Conservation (phyloP, 805 yeast genomes). For the Vanderwaltozyma yarrowii region DNA sequence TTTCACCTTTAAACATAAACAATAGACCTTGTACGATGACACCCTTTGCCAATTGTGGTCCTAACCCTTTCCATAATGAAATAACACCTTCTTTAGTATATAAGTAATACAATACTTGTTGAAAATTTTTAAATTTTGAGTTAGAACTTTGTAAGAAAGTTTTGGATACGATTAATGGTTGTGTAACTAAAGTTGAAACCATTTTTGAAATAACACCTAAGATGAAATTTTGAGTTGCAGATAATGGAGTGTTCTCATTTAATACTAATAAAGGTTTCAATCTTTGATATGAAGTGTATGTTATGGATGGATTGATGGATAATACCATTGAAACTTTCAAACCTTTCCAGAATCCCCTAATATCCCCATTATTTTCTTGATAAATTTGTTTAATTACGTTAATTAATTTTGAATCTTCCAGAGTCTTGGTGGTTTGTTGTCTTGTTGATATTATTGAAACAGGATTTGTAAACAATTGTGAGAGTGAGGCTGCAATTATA, state of each 20-base stretch:
- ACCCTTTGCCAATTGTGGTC: conserved; percentile 74
- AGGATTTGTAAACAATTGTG: conserved; percentile 76
- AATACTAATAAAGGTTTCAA: conserved; percentile 40
- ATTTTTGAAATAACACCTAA: conserved; percentile 76
- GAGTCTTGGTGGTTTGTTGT: conserved; percentile 44
- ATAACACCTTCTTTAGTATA: conserved; percentile 51
- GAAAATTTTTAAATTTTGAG: conserved; percentile 44
- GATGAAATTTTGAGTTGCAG: conserved; percentile 55
- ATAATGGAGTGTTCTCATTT: conserved; percentile 28
- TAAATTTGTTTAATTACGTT: conserved; percentile 34
- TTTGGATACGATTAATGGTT: conserved; percentile 77
- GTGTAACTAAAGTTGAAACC: conserved; percentile 69
- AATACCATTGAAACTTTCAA: conserved; percentile 69
- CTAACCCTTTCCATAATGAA: conserved; percentile 70
- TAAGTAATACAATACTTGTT: conserved; percentile 51
- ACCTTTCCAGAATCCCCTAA: conserved; percentile 73
- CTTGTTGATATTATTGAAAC: conserved; percentile 61
- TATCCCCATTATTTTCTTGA: conserved; percentile 51
- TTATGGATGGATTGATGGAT: conserved; percentile 76
- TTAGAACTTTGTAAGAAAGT: conserved; percentile 59
- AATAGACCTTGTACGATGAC: conserved; percentile 76
- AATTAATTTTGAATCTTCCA: conserved; percentile 19
- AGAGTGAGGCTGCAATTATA: conserved; percentile 71
- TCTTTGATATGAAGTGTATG: conserved; percentile 72
- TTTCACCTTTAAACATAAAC: conserved; percentile 71